These are phyloP conservation scores for Periglandula ipomoeae DNA, from an alignment of 2,329 filamentous ascomycete species.

Conservation along the genomic window DNA sequence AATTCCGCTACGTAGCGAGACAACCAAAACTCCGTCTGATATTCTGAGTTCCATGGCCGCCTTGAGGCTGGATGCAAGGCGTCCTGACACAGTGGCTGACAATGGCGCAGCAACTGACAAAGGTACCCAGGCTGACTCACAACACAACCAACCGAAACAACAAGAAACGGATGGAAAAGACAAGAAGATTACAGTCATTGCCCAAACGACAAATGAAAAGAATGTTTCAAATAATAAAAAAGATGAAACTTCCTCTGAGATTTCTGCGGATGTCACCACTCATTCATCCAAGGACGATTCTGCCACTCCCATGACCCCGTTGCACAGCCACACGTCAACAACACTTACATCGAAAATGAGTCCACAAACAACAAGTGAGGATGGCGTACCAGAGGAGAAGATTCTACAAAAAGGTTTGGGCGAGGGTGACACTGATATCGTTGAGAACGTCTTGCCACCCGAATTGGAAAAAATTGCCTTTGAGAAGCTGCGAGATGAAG, in stretches of 20 bases:
- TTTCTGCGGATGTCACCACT: background rate
- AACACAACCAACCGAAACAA: constrained; percentile 9
- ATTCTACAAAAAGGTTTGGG: constrained; percentile 49
- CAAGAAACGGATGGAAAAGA: constrained; percentile 10
- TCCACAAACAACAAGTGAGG: background rate
- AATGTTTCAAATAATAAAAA: background rate
- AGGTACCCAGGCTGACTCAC: constrained; percentile 9
- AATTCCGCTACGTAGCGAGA: background rate
- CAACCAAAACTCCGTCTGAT: constrained; percentile 20
- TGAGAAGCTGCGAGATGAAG: constrained; percentile 59
- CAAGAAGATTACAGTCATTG: background rate
- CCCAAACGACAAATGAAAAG: background rate
- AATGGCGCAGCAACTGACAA: background rate
- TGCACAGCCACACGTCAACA: background rate
- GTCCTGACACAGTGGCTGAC: constrained; percentile 13
- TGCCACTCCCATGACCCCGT: background rate
- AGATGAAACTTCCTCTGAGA: background rate
- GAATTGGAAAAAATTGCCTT: constrained; percentile 54
- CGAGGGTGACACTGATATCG: constrained; percentile 71
- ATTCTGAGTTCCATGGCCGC: constrained; percentile 23
- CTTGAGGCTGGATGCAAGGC: constrained; percentile 20
- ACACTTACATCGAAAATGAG: background rate
- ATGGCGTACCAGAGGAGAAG: background rate
- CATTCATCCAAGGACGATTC: background rate
- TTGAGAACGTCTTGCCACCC: constrained; percentile 58